Evolutionary conservation across 1,139 yeast species (phyloP), one percentile per base, ranked within the genome.

Genomic region (Debaryomyces sp.): DNA sequence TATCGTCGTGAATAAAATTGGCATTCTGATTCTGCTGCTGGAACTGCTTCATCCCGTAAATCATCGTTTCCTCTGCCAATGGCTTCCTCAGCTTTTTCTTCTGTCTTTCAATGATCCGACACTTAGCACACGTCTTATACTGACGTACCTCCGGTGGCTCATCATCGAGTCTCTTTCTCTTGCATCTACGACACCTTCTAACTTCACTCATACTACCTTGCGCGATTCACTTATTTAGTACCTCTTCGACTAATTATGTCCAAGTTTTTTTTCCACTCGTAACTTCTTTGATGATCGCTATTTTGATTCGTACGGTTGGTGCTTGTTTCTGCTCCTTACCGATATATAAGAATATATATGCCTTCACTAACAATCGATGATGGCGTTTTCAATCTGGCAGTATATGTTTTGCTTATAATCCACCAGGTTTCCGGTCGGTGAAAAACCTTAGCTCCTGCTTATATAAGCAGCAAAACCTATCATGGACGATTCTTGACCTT

Each of bases 141-240:
- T 79, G 83, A 55, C 78, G 69, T 41, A 80, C 84, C 54, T 80
- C 84, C 1, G 81, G 77, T n/a, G 82, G 82, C 62, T 81, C 85
- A 52, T 80, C 82, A 50, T 77, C 80, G 56, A 79, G 73, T 68
- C 85, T 73, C 73, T 77, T 77, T 51, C 84, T 67, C 58, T 81
- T 81, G 66, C 85, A 81, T 56, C 85, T 78, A 63, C 85, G 83
- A 58, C 85, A 81, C 58, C 79, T 66, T 67, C 78, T 72, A 34
- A 65, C 62, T 46, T 68, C 73, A 35, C 54, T 46, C 57, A 54
- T 54, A 36, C 27, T 44, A 35, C n/a, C n/a, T n/a, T 44, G 45
- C 46, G 46, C 46, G 46, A 44, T 44, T 22, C 34, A 21, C 41
- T 35, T 35, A 15, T 35, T 24, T 43, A 27, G 40, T 30, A 30